phyloP scores from a whole-genome alignment of 2,329 filamentous ascomycete genomes.

The Phialophora macrospora region DNA sequence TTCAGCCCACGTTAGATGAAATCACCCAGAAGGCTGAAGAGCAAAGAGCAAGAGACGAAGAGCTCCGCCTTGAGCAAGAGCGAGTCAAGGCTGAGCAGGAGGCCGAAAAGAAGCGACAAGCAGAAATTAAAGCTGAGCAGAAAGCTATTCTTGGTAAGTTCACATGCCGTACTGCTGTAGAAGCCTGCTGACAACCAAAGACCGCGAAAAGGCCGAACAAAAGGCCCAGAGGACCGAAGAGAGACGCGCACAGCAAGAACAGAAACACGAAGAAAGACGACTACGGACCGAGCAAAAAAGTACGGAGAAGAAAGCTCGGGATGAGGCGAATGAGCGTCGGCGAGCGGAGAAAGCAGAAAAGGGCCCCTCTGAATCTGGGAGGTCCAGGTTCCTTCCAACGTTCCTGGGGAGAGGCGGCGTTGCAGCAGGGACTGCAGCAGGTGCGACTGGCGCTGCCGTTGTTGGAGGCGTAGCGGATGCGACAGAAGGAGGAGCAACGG shows the following conservation, averaged over 20 bases:
- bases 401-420: conserved; percentile 28
- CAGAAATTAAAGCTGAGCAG: conserved; percentile 45
- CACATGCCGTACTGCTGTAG: neutral
- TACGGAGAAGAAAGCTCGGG: conserved; percentile 35
- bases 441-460: conserved; percentile 17
- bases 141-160: conserved; percentile 52
- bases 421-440: conserved; percentile 20
- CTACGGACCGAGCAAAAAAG: conserved; percentile 30
- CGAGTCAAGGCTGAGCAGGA: conserved; percentile 65
- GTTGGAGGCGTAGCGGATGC: conserved; percentile 19
- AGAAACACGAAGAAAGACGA: conserved; percentile 33
- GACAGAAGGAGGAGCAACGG: conserved; percentile 18
- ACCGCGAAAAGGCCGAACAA: conserved; percentile 36
- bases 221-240: conserved; percentile 36
- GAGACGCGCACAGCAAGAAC: conserved; percentile 33
- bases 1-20: conserved; percentile 84
- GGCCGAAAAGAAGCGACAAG: conserved; percentile 48
- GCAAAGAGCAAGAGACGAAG: conserved; percentile 69
- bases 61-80: conserved; percentile 67
- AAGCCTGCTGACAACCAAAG: conserved; percentile 27
- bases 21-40: conserved; percentile 78
- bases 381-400: conserved; percentile 24
- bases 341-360: conserved; percentile 35
- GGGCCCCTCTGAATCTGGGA: conserved; percentile 25
- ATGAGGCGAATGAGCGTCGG: conserved; percentile 26